Evolutionary conservation across 2,329 filamentous ascomycete genomes (phyloP).

Genomic region (Hysterium pulicare): DNA sequence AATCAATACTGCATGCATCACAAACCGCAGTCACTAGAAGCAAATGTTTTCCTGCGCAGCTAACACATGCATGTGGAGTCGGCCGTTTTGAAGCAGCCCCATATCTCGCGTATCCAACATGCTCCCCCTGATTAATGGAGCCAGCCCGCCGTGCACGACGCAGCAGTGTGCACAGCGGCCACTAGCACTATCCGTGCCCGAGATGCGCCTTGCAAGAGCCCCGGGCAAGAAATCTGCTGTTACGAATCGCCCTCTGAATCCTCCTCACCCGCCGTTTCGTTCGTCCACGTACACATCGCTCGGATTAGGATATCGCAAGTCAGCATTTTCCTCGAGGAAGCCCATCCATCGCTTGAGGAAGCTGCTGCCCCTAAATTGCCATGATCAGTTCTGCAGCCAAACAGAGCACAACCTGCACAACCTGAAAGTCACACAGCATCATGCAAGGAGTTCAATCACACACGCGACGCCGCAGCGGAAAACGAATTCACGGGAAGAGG

Average conservation of each 20-base stretch:
- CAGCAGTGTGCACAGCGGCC: background rate
- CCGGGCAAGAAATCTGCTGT: slow-evolving; percentile 1
- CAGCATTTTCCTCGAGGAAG: slow-evolving; percentile 83
- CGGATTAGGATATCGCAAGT: slow-evolving; percentile 81
- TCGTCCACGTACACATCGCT: slow-evolving; percentile 41
- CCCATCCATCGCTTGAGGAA: slow-evolving; percentile 92
- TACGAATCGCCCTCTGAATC: slow-evolving; percentile 8
- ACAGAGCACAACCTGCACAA: slow-evolving; percentile 3
- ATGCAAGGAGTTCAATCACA: slow-evolving; percentile 2
- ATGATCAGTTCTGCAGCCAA: slow-evolving; percentile 13
- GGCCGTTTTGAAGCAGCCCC: no score
- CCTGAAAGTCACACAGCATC: slow-evolving; percentile 1
- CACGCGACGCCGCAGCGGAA: background rate
- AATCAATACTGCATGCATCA: background rate
- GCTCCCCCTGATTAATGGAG: no score
- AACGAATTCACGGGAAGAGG: no score
- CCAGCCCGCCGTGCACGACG: background rate
- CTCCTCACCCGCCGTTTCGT: slow-evolving; percentile 18
- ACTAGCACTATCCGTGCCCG: background rate
- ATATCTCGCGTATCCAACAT: no score
- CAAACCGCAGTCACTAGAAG: background rate
- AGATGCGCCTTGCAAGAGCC: background rate
- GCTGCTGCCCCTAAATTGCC: slow-evolving; percentile 63
- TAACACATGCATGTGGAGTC: no score
- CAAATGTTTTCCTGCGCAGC: no score